Evolutionary conservation across 2,329 filamentous ascomycete genomes (phyloP).

Genomic region (Aureobasidium sp.): DNA sequence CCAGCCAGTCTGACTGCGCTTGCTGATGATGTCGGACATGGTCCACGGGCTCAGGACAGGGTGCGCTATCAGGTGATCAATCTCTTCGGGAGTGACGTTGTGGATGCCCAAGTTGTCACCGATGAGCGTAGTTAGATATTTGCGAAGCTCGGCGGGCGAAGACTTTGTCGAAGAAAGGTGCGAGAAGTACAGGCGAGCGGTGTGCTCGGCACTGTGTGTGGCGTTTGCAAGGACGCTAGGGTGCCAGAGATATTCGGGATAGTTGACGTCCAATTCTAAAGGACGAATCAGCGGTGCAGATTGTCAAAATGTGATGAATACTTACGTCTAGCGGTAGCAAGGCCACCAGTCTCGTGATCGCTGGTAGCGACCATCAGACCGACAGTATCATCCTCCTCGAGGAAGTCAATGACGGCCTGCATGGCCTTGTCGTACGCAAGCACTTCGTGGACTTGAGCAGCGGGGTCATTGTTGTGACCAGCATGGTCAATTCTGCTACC

Average conservation of each 20-base stretch:
- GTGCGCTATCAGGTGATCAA: constrained; percentile 56
- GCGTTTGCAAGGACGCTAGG: constrained; percentile 75
- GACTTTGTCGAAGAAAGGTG: constrained; percentile 44
- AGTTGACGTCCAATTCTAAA: constrained; percentile 53
- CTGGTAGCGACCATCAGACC: constrained; percentile 83
- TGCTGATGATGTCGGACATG: constrained; percentile 80
- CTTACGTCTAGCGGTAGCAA: constrained; percentile 71
- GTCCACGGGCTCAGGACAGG: constrained; percentile 51
- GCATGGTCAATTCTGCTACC: constrained; percentile 94
- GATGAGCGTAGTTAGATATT: constrained; percentile 65
- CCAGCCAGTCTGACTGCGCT: constrained; percentile 87
- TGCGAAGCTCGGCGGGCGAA: constrained; percentile 29
- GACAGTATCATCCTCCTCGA: constrained; percentile 64
- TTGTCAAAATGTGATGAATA: constrained; percentile 16
- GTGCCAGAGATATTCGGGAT: constrained; percentile 72
- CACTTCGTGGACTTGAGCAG: constrained; percentile 66
- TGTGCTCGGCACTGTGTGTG: constrained; percentile 65
- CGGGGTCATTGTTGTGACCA: constrained; percentile 56
- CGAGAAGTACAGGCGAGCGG: constrained; percentile 54
- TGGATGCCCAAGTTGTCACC: constrained; percentile 66
- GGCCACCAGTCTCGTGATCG: constrained; percentile 92
- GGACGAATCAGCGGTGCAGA: not conserved
- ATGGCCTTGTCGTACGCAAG: constrained; percentile 91
- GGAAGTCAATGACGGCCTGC: constrained; percentile 73
- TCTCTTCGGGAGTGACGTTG: constrained; percentile 65